These are phyloP conservation scores for Amanita pseudoporphyria DNA, from an alignment of 768 basidiomycete genomes.

Conservation along the genomic window DNA sequence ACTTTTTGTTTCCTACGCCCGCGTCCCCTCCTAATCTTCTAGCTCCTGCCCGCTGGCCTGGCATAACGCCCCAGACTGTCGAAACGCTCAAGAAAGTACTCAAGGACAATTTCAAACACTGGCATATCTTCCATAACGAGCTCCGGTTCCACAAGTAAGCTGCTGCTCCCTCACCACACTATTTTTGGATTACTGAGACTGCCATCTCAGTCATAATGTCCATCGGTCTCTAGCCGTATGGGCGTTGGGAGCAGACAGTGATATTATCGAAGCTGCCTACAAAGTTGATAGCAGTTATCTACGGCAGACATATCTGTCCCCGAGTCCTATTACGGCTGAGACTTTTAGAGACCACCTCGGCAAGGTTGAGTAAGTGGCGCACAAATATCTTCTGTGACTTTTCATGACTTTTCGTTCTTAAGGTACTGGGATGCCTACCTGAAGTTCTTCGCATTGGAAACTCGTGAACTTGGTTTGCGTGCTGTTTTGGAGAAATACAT, in stretches of 20 bases:
- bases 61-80: constrained; percentile 28
- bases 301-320: constrained; percentile 30
- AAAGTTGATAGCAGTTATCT: constrained; percentile 26
- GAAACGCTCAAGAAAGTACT: constrained; percentile 29
- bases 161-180: background rate
- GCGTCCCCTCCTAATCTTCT: constrained; percentile 19
- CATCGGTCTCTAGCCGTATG: constrained; percentile 54
- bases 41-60: constrained; percentile 23
- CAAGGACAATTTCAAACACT: constrained; percentile 40
- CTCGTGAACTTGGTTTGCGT: constrained; percentile 33
- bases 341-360: constrained; percentile 51
- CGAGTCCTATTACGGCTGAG: constrained; percentile 30
- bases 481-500: constrained; percentile 50
- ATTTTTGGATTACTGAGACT: background rate
- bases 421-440: constrained; percentile 57
- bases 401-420: background rate
- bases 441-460: constrained; percentile 38
- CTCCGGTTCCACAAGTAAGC: constrained; percentile 27
- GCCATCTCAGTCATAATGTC: constrained; percentile 32
- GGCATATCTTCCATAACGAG: constrained; percentile 47
- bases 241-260: constrained; percentile 42
- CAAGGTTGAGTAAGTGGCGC: constrained; percentile 35
- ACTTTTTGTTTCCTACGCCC: constrained; percentile 24
- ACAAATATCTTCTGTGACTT: constrained; percentile 1
- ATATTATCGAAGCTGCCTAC: constrained; percentile 29